Base-by-base conservation (phyloP, 441 rosid species). In the Aleurites moluccanus region DNA sequence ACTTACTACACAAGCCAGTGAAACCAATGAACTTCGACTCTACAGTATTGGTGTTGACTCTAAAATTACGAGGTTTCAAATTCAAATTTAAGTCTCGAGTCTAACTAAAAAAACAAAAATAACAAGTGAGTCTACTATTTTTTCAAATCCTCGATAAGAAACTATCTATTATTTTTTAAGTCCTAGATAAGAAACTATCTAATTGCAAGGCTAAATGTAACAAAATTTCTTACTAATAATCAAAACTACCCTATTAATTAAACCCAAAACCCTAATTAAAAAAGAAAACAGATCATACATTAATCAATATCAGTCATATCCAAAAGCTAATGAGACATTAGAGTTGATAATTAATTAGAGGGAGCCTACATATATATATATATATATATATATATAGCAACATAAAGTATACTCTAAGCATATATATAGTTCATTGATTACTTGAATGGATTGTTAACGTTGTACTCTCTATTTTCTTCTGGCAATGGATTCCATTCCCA, bases 401-500 rank as follows among this genome's bases (percentile, higher is more conserved):
- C 71, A 55, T 60, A 33, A 67, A 57, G 20, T 64, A 53, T 63
- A 42, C 44, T 23, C 44, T 56, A 56, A 11, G 21, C 47, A 56
- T n/a, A n/a, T n/a, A n/a, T n/a, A 44, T 44, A 38, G 25, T 61
- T 61, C 66, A 44, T 57, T 74, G 30, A 10, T 86, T 86, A 90
- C 90, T 90, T 92, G 87, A 90, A 94, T 21, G 92, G 86, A 71
- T 83, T 85, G 74, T 70, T 85, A 73, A 64, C 28, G 84, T 84
- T 73, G 83, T 33, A 83, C 52, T 90, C 96, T 83, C 81, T 84
- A 81, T 71, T 83, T 23, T 84, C 86, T 25, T 90, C 96, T 7
- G 91, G 88, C 70, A 86, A 73, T 25, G 91, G 92, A 75, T 86
- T 94, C 98, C 98, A 94, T 40, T 94, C 97, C 98, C 96, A 91